phyloP scores from a whole-genome alignment of 2,329 filamentous ascomycete genomes.

The Fusarium metavorans region DNA sequence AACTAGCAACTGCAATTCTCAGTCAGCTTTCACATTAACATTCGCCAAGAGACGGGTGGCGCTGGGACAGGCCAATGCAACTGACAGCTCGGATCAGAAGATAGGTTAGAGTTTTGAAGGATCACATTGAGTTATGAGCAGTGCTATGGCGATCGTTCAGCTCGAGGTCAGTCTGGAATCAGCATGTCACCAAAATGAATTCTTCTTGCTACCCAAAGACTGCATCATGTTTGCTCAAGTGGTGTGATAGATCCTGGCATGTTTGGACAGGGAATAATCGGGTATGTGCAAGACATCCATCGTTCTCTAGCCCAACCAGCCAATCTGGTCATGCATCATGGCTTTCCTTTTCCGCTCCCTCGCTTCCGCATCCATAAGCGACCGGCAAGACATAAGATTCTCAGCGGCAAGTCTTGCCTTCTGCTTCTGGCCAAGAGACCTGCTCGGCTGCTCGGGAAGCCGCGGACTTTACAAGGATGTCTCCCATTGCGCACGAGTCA shows the following conservation, averaged over 20 bases:
- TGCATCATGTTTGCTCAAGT: conserved; percentile 8
- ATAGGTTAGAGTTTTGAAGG: not conserved
- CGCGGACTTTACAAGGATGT: conserved; percentile 25
- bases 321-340: not conserved
- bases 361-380: conserved; percentile 1
- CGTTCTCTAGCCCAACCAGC: not conserved
- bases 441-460: conserved; percentile 19
- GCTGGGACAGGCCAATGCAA: not conserved
- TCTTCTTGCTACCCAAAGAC: not conserved
- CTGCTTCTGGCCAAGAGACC: not conserved
- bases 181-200: not conserved
- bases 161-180: not conserved
- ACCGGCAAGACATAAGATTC: conserved; percentile 16
- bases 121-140: not conserved
- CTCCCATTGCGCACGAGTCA: conserved; percentile 27
- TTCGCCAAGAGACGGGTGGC: not conserved
- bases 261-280: not conserved
- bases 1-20: not conserved
- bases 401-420: conserved; percentile 5
- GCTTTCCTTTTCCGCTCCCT: not conserved
- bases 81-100: not conserved
- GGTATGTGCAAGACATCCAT: not conserved
- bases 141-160: not conserved
- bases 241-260: conserved; percentile 16
- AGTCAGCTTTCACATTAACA: not conserved